Percentiles rank a stretch among this genome's conserved stretches.
phyloP scores from a whole-genome alignment of 148 eudicot species.

The Cornus florida region DNA sequence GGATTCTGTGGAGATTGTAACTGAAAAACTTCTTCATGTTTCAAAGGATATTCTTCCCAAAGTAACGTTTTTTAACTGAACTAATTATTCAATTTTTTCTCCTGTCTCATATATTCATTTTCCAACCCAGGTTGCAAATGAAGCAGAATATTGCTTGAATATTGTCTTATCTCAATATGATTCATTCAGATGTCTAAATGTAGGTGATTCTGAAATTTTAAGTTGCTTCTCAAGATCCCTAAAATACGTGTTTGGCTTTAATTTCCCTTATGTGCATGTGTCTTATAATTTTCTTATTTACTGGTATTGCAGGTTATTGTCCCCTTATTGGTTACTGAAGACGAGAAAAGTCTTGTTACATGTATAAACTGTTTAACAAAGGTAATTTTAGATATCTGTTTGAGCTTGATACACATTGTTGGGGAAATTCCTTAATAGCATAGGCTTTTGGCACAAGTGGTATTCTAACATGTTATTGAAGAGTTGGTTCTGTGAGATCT shows the following conservation, averaged over 20 bases:
- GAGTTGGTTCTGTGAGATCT: too few relatives aligned
- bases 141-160: conserved; percentile 76
- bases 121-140: conserved; percentile 61
- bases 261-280: background rate
- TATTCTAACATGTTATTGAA: too few relatives aligned
- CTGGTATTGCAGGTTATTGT: conserved; percentile 68
- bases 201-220: conserved; percentile 32
- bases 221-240: background rate
- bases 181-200: conserved; percentile 74
- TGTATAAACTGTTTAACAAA: conserved; percentile 88
- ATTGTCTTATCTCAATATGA: conserved; percentile 73
- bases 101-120: background rate
- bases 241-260: background rate
- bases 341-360: conserved; percentile 90
- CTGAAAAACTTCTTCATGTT: conserved; percentile 79
- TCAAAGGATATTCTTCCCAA: conserved; percentile 63
- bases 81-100: background rate
- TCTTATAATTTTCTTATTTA: conserved; percentile 4
- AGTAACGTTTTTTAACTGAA: conserved; percentile 33
- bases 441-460: too few relatives aligned
- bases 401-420: background rate
- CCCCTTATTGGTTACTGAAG: conserved; percentile 78
- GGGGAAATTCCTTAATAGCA: too few relatives aligned
- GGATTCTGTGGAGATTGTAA: conserved; percentile 88
- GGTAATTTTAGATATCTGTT: conserved; percentile 35